Conservation (phyloP, 1,284 basidiomycete species). For the Veloboletus limbatus region DNA sequence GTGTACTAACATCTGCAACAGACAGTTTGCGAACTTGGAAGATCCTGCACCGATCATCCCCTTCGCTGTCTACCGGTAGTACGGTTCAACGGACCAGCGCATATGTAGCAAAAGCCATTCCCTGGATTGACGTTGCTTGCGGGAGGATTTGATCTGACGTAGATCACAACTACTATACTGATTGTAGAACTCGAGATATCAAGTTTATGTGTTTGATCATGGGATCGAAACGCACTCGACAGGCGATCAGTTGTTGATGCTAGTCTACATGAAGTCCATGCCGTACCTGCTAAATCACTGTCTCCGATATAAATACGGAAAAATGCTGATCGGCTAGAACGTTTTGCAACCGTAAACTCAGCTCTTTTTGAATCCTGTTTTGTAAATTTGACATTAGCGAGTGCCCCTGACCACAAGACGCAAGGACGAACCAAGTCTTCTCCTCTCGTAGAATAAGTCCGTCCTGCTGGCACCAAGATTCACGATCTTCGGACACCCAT, state of each 20-base stretch:
- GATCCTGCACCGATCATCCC: conserved; percentile 58
- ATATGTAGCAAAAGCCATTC: conserved; percentile 6
- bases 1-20: conserved; percentile 28
- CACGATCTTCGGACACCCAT: conserved; percentile 98
- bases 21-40: conserved; percentile 59
- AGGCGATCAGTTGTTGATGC: background rate
- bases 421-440: conserved; percentile 48
- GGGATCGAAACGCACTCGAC: background rate
- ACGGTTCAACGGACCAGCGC: background rate
- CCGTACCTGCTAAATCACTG: background rate
- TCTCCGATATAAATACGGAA: too few relatives aligned
- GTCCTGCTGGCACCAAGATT: conserved; percentile 90
- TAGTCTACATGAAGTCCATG: background rate
- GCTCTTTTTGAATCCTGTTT: conserved; percentile 75
- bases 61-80: conserved; percentile 53
- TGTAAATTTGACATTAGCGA: conserved; percentile 5
- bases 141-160: background rate
- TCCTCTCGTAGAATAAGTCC: conserved; percentile 86
- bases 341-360: conserved; percentile 31
- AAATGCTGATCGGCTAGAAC: background rate
- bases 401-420: background rate
- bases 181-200: background rate
- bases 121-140: background rate
- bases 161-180: background rate
- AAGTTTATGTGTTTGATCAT: background rate